phyloP scores from a whole-genome alignment of 208 protist species.

The Porcisia hertigi region DNA sequence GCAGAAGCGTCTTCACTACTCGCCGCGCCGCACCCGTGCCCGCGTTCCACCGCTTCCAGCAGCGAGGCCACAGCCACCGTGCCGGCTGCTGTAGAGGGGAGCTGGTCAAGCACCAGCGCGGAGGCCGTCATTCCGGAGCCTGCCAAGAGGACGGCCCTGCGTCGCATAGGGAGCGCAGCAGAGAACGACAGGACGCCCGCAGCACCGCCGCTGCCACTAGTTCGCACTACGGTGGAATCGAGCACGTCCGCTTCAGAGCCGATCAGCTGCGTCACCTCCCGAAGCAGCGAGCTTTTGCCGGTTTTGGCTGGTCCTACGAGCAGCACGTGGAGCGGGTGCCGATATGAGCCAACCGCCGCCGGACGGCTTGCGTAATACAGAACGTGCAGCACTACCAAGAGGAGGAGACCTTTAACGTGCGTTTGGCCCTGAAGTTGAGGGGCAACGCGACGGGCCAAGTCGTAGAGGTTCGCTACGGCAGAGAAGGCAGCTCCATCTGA shows the following conservation, averaged over 20 bases:
- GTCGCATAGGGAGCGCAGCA: conserved; percentile 31
- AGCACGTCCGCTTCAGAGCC: conserved; percentile 40
- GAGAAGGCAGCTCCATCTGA: background rate
- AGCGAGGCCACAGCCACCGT: conserved; percentile 9
- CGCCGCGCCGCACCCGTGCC: conserved; percentile 12
- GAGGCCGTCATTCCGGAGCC: conserved; percentile 38
- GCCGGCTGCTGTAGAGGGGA: conserved; percentile 17
- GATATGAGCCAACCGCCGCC: conserved; percentile 1
- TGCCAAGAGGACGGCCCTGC: conserved; percentile 42
- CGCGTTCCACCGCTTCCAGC: conserved; percentile 21
- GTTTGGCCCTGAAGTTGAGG: conserved; percentile 60
- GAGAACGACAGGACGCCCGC: conserved; percentile 28
- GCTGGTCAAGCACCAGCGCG: conserved; percentile 62
- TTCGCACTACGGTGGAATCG: conserved; percentile 46
- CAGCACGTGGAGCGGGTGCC: conserved; percentile 54
- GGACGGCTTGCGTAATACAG: conserved; percentile 42
- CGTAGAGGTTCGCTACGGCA: conserved; percentile 16
- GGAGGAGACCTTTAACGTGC: conserved; percentile 48
- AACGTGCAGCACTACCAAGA: conserved; percentile 57
- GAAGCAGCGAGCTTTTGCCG: conserved; percentile 64
- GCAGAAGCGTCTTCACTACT: background rate
- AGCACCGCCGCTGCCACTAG: conserved; percentile 14
- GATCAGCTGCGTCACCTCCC: conserved; percentile 37
- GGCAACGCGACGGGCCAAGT: conserved; percentile 32
- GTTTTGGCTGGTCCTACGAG: conserved; percentile 56